phyloP scores from a whole-genome alignment of 108 stramenopile species.

The Nitzschia sp. region DNA sequence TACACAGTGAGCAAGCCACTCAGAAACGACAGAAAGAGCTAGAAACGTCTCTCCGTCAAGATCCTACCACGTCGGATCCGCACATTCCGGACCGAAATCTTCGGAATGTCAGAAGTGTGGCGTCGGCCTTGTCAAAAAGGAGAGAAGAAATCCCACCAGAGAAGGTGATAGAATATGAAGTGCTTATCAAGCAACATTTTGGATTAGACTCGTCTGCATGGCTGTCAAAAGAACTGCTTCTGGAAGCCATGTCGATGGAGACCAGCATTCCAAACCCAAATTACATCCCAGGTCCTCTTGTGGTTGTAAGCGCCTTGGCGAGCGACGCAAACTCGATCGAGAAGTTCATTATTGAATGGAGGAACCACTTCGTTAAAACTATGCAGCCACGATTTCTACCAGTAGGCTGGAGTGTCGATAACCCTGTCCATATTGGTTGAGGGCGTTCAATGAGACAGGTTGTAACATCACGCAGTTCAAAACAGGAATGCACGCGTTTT shows the following conservation, averaged over 20 bases:
- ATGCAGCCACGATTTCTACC: slow-evolving; percentile 67
- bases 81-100: slow-evolving; percentile 16
- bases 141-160: slow-evolving; percentile 47
- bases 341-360: slow-evolving; percentile 72
- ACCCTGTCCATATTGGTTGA: slow-evolving; percentile 42
- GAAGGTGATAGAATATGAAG: slow-evolving; percentile 36
- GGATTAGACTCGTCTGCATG: slow-evolving; percentile 4
- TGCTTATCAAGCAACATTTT: slow-evolving; percentile 14
- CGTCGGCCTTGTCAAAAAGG: slow-evolving; percentile 57
- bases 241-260: slow-evolving; percentile 50
- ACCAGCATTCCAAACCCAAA: slow-evolving; percentile 57
- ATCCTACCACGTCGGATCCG: slow-evolving; percentile 5
- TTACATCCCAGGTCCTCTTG: slow-evolving; percentile 57
- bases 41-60: slow-evolving; percentile 20
- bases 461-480: background rate
- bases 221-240: slow-evolving; percentile 42
- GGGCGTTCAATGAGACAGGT: background rate
- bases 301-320: slow-evolving; percentile 44
- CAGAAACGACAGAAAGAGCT: slow-evolving; percentile 48
- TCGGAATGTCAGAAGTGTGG: slow-evolving; percentile 59
- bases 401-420: slow-evolving; percentile 70
- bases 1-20: slow-evolving; percentile 47
- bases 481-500: no score
- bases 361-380: slow-evolving; percentile 57
- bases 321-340: slow-evolving; percentile 32